phyloP scores from a whole-genome alignment of 345 rosid species.

The Chamaenerion angustifolium region DNA sequence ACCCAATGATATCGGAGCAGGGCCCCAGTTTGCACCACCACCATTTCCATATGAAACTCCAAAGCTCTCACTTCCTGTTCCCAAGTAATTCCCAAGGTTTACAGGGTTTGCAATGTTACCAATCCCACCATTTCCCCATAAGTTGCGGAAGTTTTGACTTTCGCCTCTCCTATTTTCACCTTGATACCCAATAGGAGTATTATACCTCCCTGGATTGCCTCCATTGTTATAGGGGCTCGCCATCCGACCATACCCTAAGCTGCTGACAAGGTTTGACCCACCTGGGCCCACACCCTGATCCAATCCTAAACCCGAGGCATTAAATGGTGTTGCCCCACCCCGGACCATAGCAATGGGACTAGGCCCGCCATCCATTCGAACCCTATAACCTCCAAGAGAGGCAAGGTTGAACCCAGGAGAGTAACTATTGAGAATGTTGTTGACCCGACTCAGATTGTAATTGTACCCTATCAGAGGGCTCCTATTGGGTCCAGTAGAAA shows the following conservation, averaged over 20 bases:
- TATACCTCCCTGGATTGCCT: constrained; percentile 47
- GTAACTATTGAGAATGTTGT: constrained; percentile 55
- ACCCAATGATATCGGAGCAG: constrained; percentile 25
- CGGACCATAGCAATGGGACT: constrained; percentile 58
- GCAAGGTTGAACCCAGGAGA: constrained; percentile 51
- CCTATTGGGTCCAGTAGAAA: constrained; percentile 49
- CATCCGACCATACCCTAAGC: constrained; percentile 53
- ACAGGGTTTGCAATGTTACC: constrained; percentile 20
- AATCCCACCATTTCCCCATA: constrained; percentile 73
- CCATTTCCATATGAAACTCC: constrained; percentile 52
- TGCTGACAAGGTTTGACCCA: constrained; percentile 39
- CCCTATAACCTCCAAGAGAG: constrained; percentile 42
- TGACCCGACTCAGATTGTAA: constrained; percentile 46
- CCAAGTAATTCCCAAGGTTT: constrained; percentile 30
- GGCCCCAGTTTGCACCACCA: constrained; percentile 55
- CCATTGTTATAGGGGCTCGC: constrained; percentile 35
- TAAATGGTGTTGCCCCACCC: constrained; percentile 43
- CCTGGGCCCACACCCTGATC: constrained; percentile 61
- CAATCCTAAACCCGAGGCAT: constrained; percentile 49
- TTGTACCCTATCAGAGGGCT: constrained; percentile 59
- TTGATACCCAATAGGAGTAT: constrained; percentile 54
- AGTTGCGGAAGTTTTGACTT: constrained; percentile 41
- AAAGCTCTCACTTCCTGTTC: constrained; percentile 41
- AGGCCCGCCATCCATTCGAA: constrained; percentile 63
- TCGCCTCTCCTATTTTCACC: constrained; percentile 38